phyloP scores from a whole-genome alignment of 2,329 filamentous ascomycete genomes.

The Tolypocladium paradoxum region DNA sequence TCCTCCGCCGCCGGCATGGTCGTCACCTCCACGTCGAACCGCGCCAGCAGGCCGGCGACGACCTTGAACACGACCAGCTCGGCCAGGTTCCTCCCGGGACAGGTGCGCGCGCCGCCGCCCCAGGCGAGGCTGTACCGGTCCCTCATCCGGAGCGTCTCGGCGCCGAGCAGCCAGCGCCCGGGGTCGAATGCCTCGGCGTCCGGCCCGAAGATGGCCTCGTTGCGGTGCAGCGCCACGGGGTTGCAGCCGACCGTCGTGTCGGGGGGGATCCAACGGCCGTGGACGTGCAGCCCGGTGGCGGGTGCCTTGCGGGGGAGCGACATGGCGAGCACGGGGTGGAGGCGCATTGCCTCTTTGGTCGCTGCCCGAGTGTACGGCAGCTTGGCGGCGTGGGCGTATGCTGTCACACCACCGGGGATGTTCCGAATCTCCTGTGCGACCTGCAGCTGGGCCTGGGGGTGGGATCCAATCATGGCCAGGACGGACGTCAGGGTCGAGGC shows the following conservation, averaged over 20 bases:
- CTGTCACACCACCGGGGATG: constrained; percentile 3
- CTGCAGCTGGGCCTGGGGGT: constrained; percentile 18
- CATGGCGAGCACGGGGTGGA: constrained; percentile 42
- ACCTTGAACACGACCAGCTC: constrained; percentile 38
- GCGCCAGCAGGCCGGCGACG: constrained; percentile 27
- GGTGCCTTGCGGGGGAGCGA: constrained; percentile 37
- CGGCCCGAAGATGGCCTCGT: constrained; percentile 35
- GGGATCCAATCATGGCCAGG: constrained; percentile 34
- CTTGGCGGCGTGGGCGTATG: constrained; percentile 11
- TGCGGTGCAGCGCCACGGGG: constrained; percentile 38
- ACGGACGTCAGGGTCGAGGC: constrained; percentile 39
- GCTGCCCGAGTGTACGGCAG: constrained; percentile 30
- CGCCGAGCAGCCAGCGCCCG: constrained; percentile 37
- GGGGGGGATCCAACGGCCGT: constrained; percentile 29
- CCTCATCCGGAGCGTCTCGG: constrained; percentile 24
- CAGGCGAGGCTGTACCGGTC: constrained; percentile 38
- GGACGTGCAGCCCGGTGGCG: constrained; percentile 20
- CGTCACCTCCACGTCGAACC: constrained; percentile 32
- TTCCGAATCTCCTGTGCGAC: constrained; percentile 23
- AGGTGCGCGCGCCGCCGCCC: constrained; percentile 39
- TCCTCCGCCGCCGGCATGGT: constrained; percentile 25
- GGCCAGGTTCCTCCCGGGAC: constrained; percentile 39
- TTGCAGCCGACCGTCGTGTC: constrained; percentile 41
- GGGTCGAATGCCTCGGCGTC: constrained; percentile 34
- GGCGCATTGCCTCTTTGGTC: constrained; percentile 39